phyloP scores from a whole-genome alignment of 495 filamentous ascomycete genomes.

The Xylaria acuta region DNA sequence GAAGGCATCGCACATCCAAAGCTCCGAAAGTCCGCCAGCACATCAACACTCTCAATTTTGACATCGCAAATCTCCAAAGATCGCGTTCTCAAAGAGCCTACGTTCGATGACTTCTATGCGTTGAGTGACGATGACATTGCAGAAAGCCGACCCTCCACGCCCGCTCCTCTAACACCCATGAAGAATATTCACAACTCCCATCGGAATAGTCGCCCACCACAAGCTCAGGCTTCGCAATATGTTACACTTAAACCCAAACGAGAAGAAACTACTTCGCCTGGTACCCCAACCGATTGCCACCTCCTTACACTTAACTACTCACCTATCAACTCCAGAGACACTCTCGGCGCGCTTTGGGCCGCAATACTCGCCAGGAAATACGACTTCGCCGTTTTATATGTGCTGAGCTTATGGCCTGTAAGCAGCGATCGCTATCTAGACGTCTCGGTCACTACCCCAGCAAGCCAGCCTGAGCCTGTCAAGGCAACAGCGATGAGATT shows the following conservation, averaged over 20 bases:
- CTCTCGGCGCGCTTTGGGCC: constrained; percentile 23
- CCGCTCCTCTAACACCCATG: constrained; percentile 32
- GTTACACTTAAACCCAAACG: not conserved
- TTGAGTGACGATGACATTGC: constrained; percentile 57
- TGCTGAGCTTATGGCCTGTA: constrained; percentile 27
- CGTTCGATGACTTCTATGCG: constrained; percentile 51
- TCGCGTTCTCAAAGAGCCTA: constrained; percentile 47
- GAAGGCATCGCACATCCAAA: constrained; percentile 5
- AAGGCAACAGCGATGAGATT: not conserved
- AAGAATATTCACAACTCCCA: constrained; percentile 33
- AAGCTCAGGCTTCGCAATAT: not conserved
- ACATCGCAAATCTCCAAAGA: constrained; percentile 18
- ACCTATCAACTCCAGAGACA: constrained; percentile 12
- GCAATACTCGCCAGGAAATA: constrained; percentile 25
- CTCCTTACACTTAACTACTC: constrained; percentile 21
- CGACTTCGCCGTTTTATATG: constrained; percentile 27
- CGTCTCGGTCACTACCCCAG: not conserved
- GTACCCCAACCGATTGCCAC: not conserved
- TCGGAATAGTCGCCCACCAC: constrained; percentile 29
- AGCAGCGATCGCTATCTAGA: not conserved
- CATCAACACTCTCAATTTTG: constrained; percentile 29
- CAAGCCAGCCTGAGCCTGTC: not conserved
- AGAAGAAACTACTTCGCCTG: constrained; percentile 17
- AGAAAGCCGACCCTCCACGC: constrained; percentile 36
- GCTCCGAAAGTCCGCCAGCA: constrained; percentile 35